Base-by-base conservation (phyloP, 2,329 filamentous ascomycete genomes). In the Didymella arachidicola region DNA sequence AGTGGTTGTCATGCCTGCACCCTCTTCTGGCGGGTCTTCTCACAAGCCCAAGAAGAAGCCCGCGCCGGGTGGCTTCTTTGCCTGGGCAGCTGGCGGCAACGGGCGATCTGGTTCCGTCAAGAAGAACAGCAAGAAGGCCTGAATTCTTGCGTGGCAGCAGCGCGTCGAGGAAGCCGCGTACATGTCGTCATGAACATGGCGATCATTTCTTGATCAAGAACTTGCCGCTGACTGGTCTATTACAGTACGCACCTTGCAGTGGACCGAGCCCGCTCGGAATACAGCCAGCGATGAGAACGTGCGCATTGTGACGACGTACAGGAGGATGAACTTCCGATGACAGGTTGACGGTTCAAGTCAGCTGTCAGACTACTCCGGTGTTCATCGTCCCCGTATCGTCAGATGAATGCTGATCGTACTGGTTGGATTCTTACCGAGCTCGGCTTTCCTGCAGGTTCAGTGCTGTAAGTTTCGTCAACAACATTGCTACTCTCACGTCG, bases 71-170 rank as follows among this genome's bases (percentile, higher is more conserved):
- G 57, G 57, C 34, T 59, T 59, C 41, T 59, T 59, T n/a, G 51
- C 51, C 12, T 59, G 57, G 57, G 57, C 51, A 11, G 57, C 57
- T 14, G 57, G 57, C 16, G 51, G 51, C n/a, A 53, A 44, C 18
- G 27, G 10, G 3, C 45, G 57, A 29, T 44, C 46, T 26, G 47
- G 43, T 4, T 41, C 51, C 7, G 57, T 48, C 30, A 60, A 60
- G 43, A 60, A 60, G 48, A 51, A 36, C 55, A 53, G 46, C 49
- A 58, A 60, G 51, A 60, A 57, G 32, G 48, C 53, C 14, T 60
- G 57, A 60, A 57, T 60, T 41, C 34, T 47, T 45, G 57, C 45
- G 57, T 59, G 57, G 57, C 57, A 51, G 42, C 57, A 59, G 29
- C 41, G 51, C 51, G 57, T 59, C n/a, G 57, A 51, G 46, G 57